Percentiles rank a stretch among this genome's conserved stretches.
Evolutionary conservation across 305 asterid species (phyloP).

Genomic region (Nicotiana rustica): DNA sequence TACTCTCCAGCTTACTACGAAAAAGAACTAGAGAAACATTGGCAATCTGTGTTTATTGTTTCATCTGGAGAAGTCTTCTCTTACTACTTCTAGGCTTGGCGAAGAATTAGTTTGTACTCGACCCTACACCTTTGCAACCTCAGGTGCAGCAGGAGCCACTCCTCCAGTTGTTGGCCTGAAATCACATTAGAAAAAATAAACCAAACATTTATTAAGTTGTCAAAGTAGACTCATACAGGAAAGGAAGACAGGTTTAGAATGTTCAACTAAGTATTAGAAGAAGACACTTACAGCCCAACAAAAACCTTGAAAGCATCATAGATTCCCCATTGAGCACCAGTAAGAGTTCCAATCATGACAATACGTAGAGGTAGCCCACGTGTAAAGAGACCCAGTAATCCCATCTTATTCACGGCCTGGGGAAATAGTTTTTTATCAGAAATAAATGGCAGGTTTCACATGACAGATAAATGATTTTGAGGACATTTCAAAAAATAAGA

Average conservation of each 20-base stretch:
- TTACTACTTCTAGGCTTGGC: slow-evolving; percentile 14
- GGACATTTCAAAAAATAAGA: not conserved
- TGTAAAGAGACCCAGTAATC: slow-evolving; percentile 83
- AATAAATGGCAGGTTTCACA: slow-evolving; percentile 4
- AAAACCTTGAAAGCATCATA: slow-evolving; percentile 95
- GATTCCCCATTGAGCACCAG: slow-evolving; percentile 98
- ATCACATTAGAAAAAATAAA: slow-evolving; percentile 25
- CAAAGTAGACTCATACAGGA: not conserved
- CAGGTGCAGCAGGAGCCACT: slow-evolving; percentile 55
- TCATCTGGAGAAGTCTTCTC: slow-evolving; percentile 29
- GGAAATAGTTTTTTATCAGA: slow-evolving; percentile 9
- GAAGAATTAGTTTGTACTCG: slow-evolving; percentile 26
- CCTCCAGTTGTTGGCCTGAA: slow-evolving; percentile 91
- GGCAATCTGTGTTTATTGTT: slow-evolving; percentile 47
- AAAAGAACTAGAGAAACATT: slow-evolving; percentile 37
- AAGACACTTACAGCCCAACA: slow-evolving; percentile 85
- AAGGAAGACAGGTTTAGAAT: slow-evolving; percentile 9
- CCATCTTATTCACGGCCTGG: slow-evolving; percentile 84
- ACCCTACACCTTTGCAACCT: slow-evolving; percentile 56
- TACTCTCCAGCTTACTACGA: slow-evolving; percentile 32
- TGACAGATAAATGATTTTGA: not conserved
- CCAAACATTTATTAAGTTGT: not conserved
- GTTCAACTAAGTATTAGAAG: not conserved
- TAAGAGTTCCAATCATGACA: slow-evolving; percentile 94
- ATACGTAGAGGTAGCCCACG: slow-evolving; percentile 97